phyloP scores from a whole-genome alignment of 306 rosid genomes.

The Dalbergia cochinchinensis region DNA sequence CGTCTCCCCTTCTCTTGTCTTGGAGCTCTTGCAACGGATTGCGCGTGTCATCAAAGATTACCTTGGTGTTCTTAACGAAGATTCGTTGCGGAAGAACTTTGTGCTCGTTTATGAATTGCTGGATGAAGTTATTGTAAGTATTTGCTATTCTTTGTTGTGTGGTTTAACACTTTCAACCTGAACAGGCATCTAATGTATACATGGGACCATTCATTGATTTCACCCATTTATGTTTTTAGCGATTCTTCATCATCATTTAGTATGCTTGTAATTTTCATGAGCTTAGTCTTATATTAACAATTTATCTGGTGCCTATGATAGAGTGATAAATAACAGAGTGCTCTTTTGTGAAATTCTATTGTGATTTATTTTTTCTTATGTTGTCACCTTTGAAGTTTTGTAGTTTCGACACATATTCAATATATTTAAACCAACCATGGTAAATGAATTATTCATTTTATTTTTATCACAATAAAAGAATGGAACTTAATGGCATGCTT shows the following conservation, averaged over 20 bases:
- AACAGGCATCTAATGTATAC: no score
- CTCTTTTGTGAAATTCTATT: no score
- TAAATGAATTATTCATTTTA: slow-evolving; percentile 18
- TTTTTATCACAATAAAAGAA: no score
- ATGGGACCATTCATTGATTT: not conserved
- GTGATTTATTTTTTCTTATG: no score
- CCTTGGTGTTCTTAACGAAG: slow-evolving; percentile 94
- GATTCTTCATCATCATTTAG: not conserved
- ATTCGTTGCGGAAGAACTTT: slow-evolving; percentile 84
- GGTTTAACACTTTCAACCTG: not conserved
- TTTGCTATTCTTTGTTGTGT: slow-evolving; percentile 15
- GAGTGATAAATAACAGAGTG: not conserved
- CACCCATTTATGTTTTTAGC: not conserved
- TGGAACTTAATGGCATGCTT: slow-evolving; percentile 17
- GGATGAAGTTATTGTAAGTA: slow-evolving; percentile 90
- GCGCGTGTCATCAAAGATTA: slow-evolving; percentile 92
- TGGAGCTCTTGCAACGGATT: slow-evolving; percentile 87
- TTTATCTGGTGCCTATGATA: no score
- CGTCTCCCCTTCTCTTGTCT: slow-evolving; percentile 82
- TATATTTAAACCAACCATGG: slow-evolving; percentile 22
- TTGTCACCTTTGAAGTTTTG: slow-evolving; percentile 20
- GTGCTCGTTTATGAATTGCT: slow-evolving; percentile 97
- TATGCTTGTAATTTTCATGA: no score
- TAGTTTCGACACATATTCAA: slow-evolving; percentile 15
- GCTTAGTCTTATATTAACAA: not conserved